These are phyloP conservation scores for Lavandula angustifolia DNA, from an alignment of 257 asterid species.

Conservation along the genomic window DNA sequence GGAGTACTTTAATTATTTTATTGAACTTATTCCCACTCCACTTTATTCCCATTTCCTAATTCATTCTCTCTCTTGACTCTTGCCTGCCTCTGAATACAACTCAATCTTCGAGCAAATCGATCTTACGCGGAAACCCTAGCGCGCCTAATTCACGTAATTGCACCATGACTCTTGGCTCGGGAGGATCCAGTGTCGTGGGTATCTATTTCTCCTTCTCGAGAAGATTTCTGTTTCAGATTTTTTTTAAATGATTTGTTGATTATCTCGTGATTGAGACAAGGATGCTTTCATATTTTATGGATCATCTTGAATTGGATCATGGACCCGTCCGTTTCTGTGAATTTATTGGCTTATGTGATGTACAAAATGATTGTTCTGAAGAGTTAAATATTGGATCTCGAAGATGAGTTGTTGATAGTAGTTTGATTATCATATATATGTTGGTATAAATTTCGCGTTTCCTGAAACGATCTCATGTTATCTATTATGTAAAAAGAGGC, in stretches of 20 bases:
- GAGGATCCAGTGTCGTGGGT: constrained; percentile 51
- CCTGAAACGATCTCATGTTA: not conserved
- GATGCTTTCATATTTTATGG: not conserved
- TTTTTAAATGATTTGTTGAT: not conserved
- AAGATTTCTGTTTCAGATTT: not conserved
- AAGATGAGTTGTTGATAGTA: not conserved
- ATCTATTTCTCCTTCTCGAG: constrained; percentile 8
- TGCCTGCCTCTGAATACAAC: constrained; percentile 13
- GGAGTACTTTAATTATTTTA: constrained; percentile 15
- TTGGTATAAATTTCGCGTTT: not conserved
- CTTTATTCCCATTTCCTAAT: constrained; percentile 15
- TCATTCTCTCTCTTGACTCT: constrained; percentile 27
- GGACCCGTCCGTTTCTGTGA: constrained; percentile 2
- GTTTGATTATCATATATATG: constrained; percentile 2
- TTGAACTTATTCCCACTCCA: constrained; percentile 18
- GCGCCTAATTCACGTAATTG: constrained; percentile 15
- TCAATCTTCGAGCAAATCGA: constrained; percentile 41
- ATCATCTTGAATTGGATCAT: constrained; percentile 16
- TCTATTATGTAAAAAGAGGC: not conserved
- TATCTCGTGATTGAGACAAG: not conserved
- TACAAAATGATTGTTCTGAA: constrained; percentile 4
- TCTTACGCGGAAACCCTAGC: constrained; percentile 26
- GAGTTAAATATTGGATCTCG: constrained; percentile 19
- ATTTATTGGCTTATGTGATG: not conserved
- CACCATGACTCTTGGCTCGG: constrained; percentile 53